These are phyloP conservation scores for Postia placenta DNA, from an alignment of 768 basidiomycete genomes.

Conservation along the genomic window DNA sequence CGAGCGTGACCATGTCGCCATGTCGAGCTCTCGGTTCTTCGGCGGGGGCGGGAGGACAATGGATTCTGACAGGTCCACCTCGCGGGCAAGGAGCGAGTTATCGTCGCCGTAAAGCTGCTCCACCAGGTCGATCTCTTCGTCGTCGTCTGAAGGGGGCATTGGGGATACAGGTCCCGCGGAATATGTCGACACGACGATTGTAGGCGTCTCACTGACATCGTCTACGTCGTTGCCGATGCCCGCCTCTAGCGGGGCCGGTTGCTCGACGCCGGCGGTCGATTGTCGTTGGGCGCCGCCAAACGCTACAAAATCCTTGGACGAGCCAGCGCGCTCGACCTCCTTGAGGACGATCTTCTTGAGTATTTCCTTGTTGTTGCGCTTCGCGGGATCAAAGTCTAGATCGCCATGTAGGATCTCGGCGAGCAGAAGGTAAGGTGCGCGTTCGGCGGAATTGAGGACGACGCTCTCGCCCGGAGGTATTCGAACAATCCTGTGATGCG, in stretches of 20 bases:
- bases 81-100: constrained; percentile 59
- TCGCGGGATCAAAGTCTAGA: constrained; percentile 85
- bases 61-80: constrained; percentile 78
- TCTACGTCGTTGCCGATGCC: constrained; percentile 20
- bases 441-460: constrained; percentile 95
- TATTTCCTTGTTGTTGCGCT: constrained; percentile 79
- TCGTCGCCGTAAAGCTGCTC: constrained; percentile 90
- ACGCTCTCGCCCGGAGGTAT: constrained; percentile 98
- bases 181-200: background rate
- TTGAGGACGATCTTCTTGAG: constrained; percentile 71
- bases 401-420: constrained; percentile 89
- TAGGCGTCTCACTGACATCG: constrained; percentile 10
- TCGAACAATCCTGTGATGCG: constrained; percentile 93
- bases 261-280: background rate
- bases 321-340: constrained; percentile 53
- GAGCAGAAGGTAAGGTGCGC: constrained; percentile 88
- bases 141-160: constrained; percentile 28
- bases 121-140: constrained; percentile 94
- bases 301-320: constrained; percentile 45
- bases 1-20: constrained; percentile 70
- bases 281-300: constrained; percentile 14
- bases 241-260: constrained; percentile 16
- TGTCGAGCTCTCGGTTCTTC: constrained; percentile 86
- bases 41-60: constrained; percentile 77
- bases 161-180: constrained; percentile 1